These are phyloP conservation scores for Sicyos edulis DNA, from an alignment of 306 rosid genomes.

Conservation along the genomic window DNA sequence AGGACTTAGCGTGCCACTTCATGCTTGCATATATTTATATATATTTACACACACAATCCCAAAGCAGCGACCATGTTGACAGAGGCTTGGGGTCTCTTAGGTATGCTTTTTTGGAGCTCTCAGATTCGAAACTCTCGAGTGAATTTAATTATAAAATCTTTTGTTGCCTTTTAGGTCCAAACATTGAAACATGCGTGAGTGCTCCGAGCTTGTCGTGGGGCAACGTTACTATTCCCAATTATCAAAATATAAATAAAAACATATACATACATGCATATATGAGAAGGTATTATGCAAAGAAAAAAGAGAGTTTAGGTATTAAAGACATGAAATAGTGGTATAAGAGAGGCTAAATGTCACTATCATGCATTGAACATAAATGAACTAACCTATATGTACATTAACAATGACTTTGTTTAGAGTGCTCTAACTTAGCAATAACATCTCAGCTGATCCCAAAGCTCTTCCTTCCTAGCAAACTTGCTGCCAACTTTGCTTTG, in stretches of 20 bases:
- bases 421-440: slow-evolving; percentile 6
- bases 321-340: neutral
- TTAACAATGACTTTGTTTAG: slow-evolving; percentile 13
- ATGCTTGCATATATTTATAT: neutral
- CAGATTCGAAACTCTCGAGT: no score
- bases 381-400: slow-evolving; percentile 4
- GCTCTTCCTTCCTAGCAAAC: neutral
- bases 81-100: no score
- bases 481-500: neutral
- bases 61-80: no score
- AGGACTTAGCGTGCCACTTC: neutral
- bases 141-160: no score
- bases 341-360: slow-evolving; percentile 11
- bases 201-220: no score
- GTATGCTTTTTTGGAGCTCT: no score
- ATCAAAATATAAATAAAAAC: no score
- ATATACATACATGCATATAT: no score
- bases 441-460: slow-evolving; percentile 3
- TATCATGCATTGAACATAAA: neutral
- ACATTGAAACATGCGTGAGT: no score
- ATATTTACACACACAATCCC: neutral
- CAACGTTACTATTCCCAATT: no score
- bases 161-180: no score
- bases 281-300: neutral
- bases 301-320: neutral